Conservation (phyloP, 2,329 filamentous ascomycete species). For the Cryphonectria nitschkei region DNA sequence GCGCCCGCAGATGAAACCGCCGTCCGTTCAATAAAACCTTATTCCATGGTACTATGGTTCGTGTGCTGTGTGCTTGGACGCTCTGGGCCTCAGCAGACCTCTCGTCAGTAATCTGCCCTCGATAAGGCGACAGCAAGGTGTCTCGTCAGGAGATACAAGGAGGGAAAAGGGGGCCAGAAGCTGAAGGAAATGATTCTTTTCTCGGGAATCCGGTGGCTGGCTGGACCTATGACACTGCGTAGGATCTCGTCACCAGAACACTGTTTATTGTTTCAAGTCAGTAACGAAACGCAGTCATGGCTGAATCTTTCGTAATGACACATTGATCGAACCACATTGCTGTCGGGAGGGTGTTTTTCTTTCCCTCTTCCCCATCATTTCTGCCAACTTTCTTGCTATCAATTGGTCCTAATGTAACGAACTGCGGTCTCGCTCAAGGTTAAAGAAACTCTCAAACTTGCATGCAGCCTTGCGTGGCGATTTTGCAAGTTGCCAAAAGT, state of each 20-base stretch:
- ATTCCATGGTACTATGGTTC: slow-evolving; percentile 11
- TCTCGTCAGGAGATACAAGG: not conserved
- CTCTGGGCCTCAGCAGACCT: slow-evolving; percentile 12
- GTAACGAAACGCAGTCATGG: not conserved
- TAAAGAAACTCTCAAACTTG: not conserved
- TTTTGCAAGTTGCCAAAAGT: not conserved
- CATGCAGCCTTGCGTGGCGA: slow-evolving; percentile 5
- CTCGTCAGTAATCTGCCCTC: not conserved
- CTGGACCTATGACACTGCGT: not conserved
- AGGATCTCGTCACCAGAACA: not conserved
- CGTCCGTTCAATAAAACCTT: slow-evolving; percentile 20
- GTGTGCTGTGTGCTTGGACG: not conserved
- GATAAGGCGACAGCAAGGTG: not conserved
- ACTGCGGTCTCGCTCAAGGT: not conserved
- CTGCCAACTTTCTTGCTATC: not conserved
- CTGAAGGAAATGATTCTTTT: not conserved
- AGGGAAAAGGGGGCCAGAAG: too few relatives aligned
- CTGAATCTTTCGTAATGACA: not conserved
- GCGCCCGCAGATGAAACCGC: slow-evolving; percentile 15
- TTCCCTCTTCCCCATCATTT: not conserved
- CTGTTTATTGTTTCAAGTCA: not conserved
- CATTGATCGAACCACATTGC: not conserved
- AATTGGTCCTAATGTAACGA: not conserved
- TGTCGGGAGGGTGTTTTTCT: not conserved
- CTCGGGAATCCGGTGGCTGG: not conserved